phyloP scores from a whole-genome alignment of 2,329 filamentous ascomycete species.

The Hymenoscyphus albidus region DNA sequence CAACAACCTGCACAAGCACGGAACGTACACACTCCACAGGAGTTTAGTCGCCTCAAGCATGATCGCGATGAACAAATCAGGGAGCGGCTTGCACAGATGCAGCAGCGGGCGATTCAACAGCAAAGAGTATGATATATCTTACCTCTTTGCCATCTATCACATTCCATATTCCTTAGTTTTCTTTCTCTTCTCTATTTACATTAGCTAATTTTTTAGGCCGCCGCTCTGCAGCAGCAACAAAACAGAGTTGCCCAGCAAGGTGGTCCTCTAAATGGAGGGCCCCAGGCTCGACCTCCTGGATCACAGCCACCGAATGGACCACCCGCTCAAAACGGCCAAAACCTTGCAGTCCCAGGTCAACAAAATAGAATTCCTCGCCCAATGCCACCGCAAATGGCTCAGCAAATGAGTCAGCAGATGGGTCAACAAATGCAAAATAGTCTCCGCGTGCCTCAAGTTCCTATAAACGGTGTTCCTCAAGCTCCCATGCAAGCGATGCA shows the following conservation, averaged over 20 bases:
- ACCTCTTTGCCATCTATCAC: not conserved
- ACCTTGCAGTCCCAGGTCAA: slow-evolving; percentile 31
- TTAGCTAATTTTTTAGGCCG: slow-evolving; percentile 7
- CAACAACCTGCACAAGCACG: slow-evolving; percentile 43
- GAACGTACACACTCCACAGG: slow-evolving; percentile 62
- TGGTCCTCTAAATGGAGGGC: slow-evolving; percentile 15
- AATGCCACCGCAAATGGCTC: slow-evolving; percentile 32
- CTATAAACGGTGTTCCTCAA: slow-evolving; percentile 62
- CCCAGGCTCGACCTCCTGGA: slow-evolving; percentile 15
- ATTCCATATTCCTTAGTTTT: not conserved
- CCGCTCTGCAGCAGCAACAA: slow-evolving; percentile 6
- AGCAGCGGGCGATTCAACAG: slow-evolving; percentile 40
- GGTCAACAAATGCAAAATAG: slow-evolving; percentile 30
- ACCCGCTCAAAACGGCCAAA: slow-evolving; percentile 23
- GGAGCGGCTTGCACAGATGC: slow-evolving; percentile 53
- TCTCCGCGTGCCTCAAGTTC: slow-evolving; percentile 42
- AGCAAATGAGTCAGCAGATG: slow-evolving; percentile 29
- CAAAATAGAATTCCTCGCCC: slow-evolving; percentile 29
- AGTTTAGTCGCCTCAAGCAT: slow-evolving; percentile 85
- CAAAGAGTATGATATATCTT: slow-evolving; percentile 46
- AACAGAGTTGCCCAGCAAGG: slow-evolving; percentile 19
- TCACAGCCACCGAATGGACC: slow-evolving; percentile 21
- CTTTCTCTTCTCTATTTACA: slow-evolving; percentile 20
- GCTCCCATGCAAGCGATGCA: slow-evolving; percentile 61
- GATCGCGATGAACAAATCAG: slow-evolving; percentile 73